Evolutionary conservation across 257 asterid genomes (phyloP).

Genomic region (Gentiana macrophylla): DNA sequence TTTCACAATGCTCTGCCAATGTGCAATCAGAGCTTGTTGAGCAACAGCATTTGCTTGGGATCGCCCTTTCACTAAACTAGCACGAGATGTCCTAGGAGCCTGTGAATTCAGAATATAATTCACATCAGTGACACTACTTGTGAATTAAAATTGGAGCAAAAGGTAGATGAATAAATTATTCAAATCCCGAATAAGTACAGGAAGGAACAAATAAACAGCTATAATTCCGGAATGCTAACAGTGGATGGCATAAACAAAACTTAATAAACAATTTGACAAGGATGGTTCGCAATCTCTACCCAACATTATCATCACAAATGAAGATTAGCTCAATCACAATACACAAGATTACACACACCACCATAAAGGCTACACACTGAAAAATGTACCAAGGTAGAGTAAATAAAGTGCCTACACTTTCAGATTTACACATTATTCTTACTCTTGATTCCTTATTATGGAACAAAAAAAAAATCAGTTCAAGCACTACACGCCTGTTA

Average conservation of each 20-base stretch:
- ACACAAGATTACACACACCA: too few relatives aligned
- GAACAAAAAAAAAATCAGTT: too few relatives aligned
- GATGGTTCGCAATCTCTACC: too few relatives aligned
- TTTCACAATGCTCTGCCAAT: slow-evolving; percentile 97
- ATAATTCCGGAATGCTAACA: background rate
- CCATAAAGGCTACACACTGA: too few relatives aligned
- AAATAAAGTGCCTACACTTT: too few relatives aligned
- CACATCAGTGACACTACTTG: background rate
- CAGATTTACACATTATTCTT: too few relatives aligned
- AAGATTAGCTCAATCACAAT: too few relatives aligned
- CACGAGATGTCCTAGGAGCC: slow-evolving; percentile 96
- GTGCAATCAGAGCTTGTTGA: slow-evolving; percentile 94
- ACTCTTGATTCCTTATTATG: too few relatives aligned
- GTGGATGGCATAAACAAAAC: background rate
- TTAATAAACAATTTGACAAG: background rate
- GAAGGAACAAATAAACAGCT: background rate
- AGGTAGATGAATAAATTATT: background rate
- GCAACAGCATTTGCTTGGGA: slow-evolving; percentile 95
- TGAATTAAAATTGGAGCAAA: slow-evolving; percentile 3
- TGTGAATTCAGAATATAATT: slow-evolving; percentile 23
- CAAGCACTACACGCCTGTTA: too few relatives aligned
- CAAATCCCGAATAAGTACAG: background rate
- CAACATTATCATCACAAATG: too few relatives aligned
- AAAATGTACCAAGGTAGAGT: too few relatives aligned
- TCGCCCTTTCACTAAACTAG: slow-evolving; percentile 87